Evolutionary conservation across 345 rosid species (phyloP).

Genomic region (Erysimum cheiranthoides): DNA sequence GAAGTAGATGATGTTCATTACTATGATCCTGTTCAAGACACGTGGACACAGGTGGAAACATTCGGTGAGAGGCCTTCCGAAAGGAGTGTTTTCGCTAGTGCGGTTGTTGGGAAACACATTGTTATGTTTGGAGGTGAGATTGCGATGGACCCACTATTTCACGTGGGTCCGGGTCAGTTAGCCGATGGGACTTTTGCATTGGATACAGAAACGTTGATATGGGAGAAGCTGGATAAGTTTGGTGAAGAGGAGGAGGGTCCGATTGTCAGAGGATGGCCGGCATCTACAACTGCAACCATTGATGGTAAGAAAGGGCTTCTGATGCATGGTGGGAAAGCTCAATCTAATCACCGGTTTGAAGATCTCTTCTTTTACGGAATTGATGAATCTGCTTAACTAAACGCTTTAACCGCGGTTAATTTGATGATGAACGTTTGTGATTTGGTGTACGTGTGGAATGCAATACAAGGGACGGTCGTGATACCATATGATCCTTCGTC

Average conservation of each 20-base stretch:
- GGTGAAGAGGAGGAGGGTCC: constrained; percentile 31
- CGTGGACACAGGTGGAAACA: constrained; percentile 42
- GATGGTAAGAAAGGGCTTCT: constrained; percentile 37
- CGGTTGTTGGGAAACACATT: constrained; percentile 40
- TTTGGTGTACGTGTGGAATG: neutral
- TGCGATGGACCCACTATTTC: constrained; percentile 33
- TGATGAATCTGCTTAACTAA: neutral
- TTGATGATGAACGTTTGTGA: constrained; percentile 12
- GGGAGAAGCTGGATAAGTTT: constrained; percentile 37
- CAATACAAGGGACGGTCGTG: neutral
- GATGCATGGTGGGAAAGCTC: constrained; percentile 45
- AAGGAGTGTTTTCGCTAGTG: constrained; percentile 44
- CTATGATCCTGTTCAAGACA: constrained; percentile 29
- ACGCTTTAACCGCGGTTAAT: neutral
- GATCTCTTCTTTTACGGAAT: constrained; percentile 37
- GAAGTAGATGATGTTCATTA: constrained; percentile 34
- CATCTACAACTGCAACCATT: constrained; percentile 33
- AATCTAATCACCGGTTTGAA: constrained; percentile 32
- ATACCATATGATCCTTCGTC: constrained; percentile 2
- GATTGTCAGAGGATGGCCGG: constrained; percentile 35
- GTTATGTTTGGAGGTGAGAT: constrained; percentile 44
- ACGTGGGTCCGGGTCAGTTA: constrained; percentile 38
- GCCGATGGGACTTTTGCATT: constrained; percentile 37
- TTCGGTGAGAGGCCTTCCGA: constrained; percentile 35
- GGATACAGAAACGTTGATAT: constrained; percentile 33